Evolutionary conservation across 108 stramenopile genomes (phyloP), one percentile per base, ranked within the genome.

Genomic region (Phaeodactylum tricornutum): DNA sequence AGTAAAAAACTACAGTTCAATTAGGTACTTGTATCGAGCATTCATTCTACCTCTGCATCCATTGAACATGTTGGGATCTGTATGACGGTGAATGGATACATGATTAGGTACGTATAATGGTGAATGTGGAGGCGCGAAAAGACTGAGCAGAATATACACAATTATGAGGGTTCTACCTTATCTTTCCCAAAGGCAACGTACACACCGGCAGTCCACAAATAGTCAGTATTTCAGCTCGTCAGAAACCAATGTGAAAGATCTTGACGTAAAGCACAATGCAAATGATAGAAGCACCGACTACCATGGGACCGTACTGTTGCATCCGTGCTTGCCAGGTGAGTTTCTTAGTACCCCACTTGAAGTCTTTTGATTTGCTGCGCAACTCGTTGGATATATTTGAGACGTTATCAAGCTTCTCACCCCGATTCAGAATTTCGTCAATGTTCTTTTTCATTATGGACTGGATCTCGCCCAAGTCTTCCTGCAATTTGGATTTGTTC

Each of bases 401-500:
- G 16, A 93, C 87, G 53, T 84, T 66, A 29, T 93, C 92, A 54
- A 93, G 47, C 57, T 84, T 87, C 58, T 93, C 92, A 17, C 92
- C 92, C 27, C 92, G 56, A 59, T 93, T 83, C 53, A 93, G 51
- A 14, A 93, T 78, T 47, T 93, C 87, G 50, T 80, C 70, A 34
- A 93, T 93, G 58, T 96, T 98, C 48, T 85, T 90, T 55, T 74
- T 68, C 95, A 97, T 97, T 50, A 98, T 97, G 44, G 63, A 82
- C 53, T 95, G 93, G 66, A 98, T 96, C 53, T 94, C 94, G 23
- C 76, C 81, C 50, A 98, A 65, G 49, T 98, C 97, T 41, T 93
- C 85, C 62, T 96, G 92, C 24, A 98, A 61, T 63, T 92, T 90
- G 23, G 84, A 78, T 8, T 81, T 50, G 34, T 64, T 58, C 30